A percentile compares a stretch with the other conserved stretches of the same genome.
Evolutionary conservation across 2,329 filamentous ascomycete species (phyloP).

Genomic region (Alternaria brassicicola): DNA sequence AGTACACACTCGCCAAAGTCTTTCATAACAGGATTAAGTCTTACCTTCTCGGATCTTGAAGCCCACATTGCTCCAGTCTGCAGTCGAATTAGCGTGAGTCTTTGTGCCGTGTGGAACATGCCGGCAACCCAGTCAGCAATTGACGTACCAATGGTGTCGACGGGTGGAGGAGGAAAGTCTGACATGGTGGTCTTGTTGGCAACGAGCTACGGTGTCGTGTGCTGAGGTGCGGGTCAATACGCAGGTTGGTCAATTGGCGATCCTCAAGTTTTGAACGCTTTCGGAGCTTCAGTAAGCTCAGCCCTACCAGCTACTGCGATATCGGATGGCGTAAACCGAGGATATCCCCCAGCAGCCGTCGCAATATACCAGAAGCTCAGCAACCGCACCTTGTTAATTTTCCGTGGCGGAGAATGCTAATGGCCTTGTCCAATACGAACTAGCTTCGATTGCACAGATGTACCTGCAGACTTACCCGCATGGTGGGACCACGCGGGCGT

Average conservation of each 20-base stretch:
- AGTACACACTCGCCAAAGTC: neutral
- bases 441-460: slow-evolving; percentile 2
- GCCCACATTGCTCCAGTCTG: slow-evolving; percentile 90
- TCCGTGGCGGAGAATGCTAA: slow-evolving; percentile 4
- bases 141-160: slow-evolving; percentile 71
- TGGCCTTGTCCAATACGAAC: slow-evolving; percentile 6
- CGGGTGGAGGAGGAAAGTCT: slow-evolving; percentile 70
- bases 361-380: slow-evolving; percentile 26
- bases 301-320: slow-evolving; percentile 30
- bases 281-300: slow-evolving; percentile 27
- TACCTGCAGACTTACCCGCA: slow-evolving; percentile 18
- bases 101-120: neutral
- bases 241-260: slow-evolving; percentile 13
- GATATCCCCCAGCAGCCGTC: slow-evolving; percentile 35
- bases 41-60: slow-evolving; percentile 90
- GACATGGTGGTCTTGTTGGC: slow-evolving; percentile 33
- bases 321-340: slow-evolving; percentile 38
- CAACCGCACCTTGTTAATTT: slow-evolving; percentile 11
- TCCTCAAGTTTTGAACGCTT: slow-evolving; percentile 18
- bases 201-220: slow-evolving; percentile 4
- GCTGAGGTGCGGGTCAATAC: slow-evolving; percentile 8
- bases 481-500: slow-evolving; percentile 13
- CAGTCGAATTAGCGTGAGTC: slow-evolving; percentile 13
- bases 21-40: slow-evolving; percentile 15
- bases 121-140: neutral